Evolutionary conservation across 1,139 yeast species (phyloP), one percentile per base, ranked within the genome.

Genomic region (Saccharomyces hybrid): DNA sequence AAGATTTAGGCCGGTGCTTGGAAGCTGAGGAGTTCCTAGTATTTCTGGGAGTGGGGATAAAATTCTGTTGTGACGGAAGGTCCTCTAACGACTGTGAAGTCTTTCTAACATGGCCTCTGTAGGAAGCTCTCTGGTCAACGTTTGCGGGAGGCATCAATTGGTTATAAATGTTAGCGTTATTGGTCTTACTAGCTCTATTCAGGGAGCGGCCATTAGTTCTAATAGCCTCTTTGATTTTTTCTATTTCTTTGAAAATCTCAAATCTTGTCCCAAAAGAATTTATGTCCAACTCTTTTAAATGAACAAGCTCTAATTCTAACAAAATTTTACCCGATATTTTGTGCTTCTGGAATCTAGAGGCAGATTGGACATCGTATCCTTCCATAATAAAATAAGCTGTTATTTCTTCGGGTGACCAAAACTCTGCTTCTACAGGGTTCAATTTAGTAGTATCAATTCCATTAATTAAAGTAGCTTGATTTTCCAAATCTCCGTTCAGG

Each of bases 201-300:
- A 16, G 20, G 5, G 44, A 38, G 2, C 25, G 44, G 5, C 52
- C 52, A 30, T 50, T 49, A 1, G 54, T 48, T n/a, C 42, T 48
- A n/a, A 59, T 50, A 1, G 57, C 47, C 41, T 71, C 70, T 54
- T 71, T 71, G 61, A 91, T 77, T 49, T 82, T 80, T 69, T 88
- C 96, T 64, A 93, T 91, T 68, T 88, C 96, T 68, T 89, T 89
- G 69, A 84, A 84, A 48, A 95, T 81, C 70, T 91, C 97, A 72
- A 90, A 93, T 57, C 99, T 78, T 1, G 97, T 91, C 25, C 99
- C 99, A 74, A 93, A 93, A 3, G 96, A 88, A 54, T 83, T 79
- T 53, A 93, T 93, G 59, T 91, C 99, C 56, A 93, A 76, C 70
- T 93, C 99, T 68, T 93, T 93, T 65, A 93, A 77, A 65, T 88